These are phyloP conservation scores for Elsinoe ampelina DNA, from an alignment of 2,329 filamentous ascomycete genomes.

Conservation along the genomic window DNA sequence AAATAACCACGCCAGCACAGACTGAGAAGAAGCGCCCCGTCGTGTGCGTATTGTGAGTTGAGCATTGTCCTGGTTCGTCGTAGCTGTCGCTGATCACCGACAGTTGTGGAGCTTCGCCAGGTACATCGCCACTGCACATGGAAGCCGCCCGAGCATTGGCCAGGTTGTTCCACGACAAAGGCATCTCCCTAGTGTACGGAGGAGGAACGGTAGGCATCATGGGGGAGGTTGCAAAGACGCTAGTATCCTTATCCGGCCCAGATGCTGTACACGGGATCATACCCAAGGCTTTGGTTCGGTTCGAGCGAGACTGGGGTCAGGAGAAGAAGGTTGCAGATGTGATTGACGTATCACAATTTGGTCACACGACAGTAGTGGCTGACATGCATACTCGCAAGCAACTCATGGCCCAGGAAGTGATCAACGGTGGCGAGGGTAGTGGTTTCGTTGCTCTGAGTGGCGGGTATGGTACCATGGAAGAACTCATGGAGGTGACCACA, in stretches of 20 bases:
- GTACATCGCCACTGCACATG: conserved; percentile 64
- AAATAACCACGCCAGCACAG: not conserved
- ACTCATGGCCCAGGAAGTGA: conserved; percentile 83
- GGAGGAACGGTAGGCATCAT: conserved; percentile 91
- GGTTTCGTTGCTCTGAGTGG: conserved; percentile 85
- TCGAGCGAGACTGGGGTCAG: conserved; percentile 59
- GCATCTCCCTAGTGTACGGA: conserved; percentile 83
- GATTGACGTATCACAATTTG: conserved; percentile 60
- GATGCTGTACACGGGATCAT: conserved; percentile 86
- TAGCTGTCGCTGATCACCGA: conserved; percentile 13
- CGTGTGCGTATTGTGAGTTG: conserved; percentile 73
- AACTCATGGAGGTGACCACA: conserved; percentile 81
- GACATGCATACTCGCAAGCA: conserved; percentile 97
- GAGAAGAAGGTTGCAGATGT: conserved; percentile 35
- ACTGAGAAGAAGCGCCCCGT: conserved; percentile 38
- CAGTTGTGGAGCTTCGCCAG: conserved; percentile 72
- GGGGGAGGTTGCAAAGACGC: conserved; percentile 82
- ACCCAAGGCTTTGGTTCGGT: conserved; percentile 70
- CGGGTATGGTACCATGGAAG: conserved; percentile 91
- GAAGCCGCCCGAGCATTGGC: conserved; percentile 70
- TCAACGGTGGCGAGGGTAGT: conserved; percentile 68
- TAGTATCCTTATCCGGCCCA: conserved; percentile 75
- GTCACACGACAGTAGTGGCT: conserved; percentile 74
- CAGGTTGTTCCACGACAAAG: conserved; percentile 60
- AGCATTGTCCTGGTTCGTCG: not conserved